These are phyloP conservation scores for Calonectria henricotiae DNA, from an alignment of 2,329 filamentous ascomycete species.

Conservation along the genomic window DNA sequence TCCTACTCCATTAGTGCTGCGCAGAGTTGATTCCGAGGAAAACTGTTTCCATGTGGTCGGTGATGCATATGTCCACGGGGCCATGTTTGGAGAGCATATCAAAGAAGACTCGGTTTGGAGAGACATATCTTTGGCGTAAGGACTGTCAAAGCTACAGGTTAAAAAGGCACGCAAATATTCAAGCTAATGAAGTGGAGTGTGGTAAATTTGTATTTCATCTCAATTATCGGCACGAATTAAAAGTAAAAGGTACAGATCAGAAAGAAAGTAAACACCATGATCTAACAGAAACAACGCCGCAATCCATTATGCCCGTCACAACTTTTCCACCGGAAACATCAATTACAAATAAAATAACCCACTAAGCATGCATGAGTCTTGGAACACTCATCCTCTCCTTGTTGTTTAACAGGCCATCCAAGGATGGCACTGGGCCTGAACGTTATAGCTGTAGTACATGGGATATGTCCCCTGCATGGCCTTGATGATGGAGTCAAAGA, in stretches of 20 bases:
- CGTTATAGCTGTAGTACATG: conserved; percentile 58
- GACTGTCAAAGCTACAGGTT: neutral
- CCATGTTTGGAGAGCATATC: conserved; percentile 45
- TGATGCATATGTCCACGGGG: conserved; percentile 41
- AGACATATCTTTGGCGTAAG: conserved; percentile 37
- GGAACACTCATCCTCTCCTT: neutral
- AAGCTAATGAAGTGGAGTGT: neutral
- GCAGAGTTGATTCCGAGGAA: conserved; percentile 36
- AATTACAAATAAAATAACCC: conserved; percentile 33
- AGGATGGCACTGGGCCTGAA: conserved; percentile 59
- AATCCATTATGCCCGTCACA: conserved; percentile 36
- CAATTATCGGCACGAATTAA: conserved; percentile 38
- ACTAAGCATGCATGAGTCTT: neutral
- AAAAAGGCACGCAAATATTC: neutral
- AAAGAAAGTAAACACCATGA: conserved; percentile 44
- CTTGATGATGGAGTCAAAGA: conserved; percentile 59
- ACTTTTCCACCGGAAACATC: conserved; percentile 34
- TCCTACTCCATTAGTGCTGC: conserved; percentile 41
- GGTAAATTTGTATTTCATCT: conserved; percentile 23
- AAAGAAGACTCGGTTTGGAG: conserved; percentile 36
- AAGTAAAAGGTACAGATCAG: conserved; percentile 44
- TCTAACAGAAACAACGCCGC: conserved; percentile 38
- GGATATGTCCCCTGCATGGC: conserved; percentile 60
- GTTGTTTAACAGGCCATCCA: conserved; percentile 60
- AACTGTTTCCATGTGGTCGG: conserved; percentile 40